Base-by-base conservation (phyloP, 768 basidiomycete genomes). In the Lentinus tigrinus region DNA sequence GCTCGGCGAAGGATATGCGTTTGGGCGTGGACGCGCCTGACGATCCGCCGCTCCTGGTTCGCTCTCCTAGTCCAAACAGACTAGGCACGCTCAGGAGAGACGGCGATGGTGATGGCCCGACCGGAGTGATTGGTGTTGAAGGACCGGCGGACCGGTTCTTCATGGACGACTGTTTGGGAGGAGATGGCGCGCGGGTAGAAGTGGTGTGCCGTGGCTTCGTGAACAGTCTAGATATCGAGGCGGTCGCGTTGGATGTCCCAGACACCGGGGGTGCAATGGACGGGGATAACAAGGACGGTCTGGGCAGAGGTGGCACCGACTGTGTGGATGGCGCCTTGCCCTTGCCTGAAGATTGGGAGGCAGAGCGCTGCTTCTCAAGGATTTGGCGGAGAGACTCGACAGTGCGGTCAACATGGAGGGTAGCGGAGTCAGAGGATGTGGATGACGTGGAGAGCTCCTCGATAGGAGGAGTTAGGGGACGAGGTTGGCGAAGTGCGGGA, bases 1-100 rank as follows among this genome's bases (percentile, higher is more conserved):
- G 75, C 72, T 85, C 79, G 36, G 88, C 88, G 62, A 92, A 92
- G 59, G 85, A 88, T 42, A 92, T 91, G n/a, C 85, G 78, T 63
- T 88, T 91, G 9, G 89, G 88, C 13, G 89, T 82, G 74, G 68
- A 82, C 57, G 52, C 81, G 77, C 52, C 85, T 44, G 82, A 79
- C 11, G 80, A 67, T 40, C 77, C 61, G 49, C 78, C 80, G 51
- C 68, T 65, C 56, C 66, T 65, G 42, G 74, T 65, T 31, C 67
- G 58, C n/a, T 60, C 59, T 46, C 66, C 57, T 11, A 71, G 66
- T 0, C 58, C 57, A n/a, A 63, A 51, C 23, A 62, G 55, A 48
- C 65, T 64, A 4, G 68, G 63, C 2, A 70, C 48, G 51, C 56
- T 63, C 1, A 68, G 56, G 28, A 65, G 34, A 19, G 62, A 47